Conservation (phyloP, 1,139 yeast genomes). For the Magnusiomyces paraingens region DNA sequence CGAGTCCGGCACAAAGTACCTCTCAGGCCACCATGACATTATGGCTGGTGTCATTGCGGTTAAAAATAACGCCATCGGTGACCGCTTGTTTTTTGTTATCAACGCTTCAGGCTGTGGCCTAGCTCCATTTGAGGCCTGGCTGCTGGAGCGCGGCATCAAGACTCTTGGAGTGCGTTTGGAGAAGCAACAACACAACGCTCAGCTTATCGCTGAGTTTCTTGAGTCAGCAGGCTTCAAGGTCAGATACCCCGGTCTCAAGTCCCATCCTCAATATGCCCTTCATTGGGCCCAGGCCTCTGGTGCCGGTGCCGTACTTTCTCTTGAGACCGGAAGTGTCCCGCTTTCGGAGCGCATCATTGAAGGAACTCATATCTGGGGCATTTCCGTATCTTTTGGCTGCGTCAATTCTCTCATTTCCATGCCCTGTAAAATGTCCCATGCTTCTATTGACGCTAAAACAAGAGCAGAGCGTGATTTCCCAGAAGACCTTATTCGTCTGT, state of each 20-base stretch:
- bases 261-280: constrained; percentile 74
- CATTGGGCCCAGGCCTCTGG: constrained; percentile 78
- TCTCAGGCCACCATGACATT: constrained; percentile 91
- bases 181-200: constrained; percentile 78
- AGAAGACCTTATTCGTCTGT: constrained; percentile 80
- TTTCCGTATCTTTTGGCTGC: constrained; percentile 91
- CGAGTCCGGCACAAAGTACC: constrained; percentile 86
- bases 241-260: constrained; percentile 74
- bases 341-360: constrained; percentile 71
- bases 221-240: constrained; percentile 55
- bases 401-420: constrained; percentile 84
- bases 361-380: constrained; percentile 68
- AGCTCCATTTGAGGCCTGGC: constrained; percentile 89
- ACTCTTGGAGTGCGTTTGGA: constrained; percentile 80
- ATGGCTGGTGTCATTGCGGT: constrained; percentile 92
- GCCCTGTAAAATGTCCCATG: constrained; percentile 96
- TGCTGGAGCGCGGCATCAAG: constrained; percentile 76
- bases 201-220: constrained; percentile 66
- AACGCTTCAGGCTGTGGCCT: constrained; percentile 89
- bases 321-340: constrained; percentile 74
- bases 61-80: constrained; percentile 55
- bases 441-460: constrained; percentile 84
- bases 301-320: constrained; percentile 81
- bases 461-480: constrained; percentile 86
- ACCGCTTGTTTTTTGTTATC: constrained; percentile 64